Base-by-base conservation (phyloP, 306 rosid species). In the Trichosanthes truncata region DNA sequence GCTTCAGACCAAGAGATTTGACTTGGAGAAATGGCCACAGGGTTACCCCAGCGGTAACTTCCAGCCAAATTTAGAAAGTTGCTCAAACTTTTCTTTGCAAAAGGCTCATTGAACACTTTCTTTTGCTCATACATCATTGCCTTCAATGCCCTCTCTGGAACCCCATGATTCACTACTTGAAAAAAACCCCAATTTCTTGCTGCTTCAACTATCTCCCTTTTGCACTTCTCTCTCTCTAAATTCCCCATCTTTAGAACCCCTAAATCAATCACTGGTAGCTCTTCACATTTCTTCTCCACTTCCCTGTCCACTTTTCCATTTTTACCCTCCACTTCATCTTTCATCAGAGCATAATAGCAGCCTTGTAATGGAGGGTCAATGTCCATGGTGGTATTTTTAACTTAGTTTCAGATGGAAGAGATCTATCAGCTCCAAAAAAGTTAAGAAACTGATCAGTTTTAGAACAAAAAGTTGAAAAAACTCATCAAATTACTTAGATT, bases 1-100 rank as follows among this genome's bases (percentile, higher is more conserved):
- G 94, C 91, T 87, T 93, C 98, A 15, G 91, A 90, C 97, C 98
- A 93, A 36, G 89, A 78, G 35, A 91, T 53, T 81, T 91, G 94
- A 0, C 11, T 73, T 1, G 82, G 52, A 77, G 79, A 78, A 31
- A 82, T 85, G 40, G 98, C 97, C 29, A 35, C 65, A 10, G 88
- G 85, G 57, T 90, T 93, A 1, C 97, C 98, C 94, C 91, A 91
- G 9, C 90, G 88, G 80, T 93, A 89, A 78, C 83, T 85, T 4
- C 84, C 36, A n/a, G 85, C 76, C 35, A 87, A 80, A 63, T 89
- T 89, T 79, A 88, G 35, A 71, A 86, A 84, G 6, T 66, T 79
- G 0, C 71, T 77, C 49, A 78, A 72, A 18, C 69, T 77, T 78
- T 93, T 93, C 35, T 33, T 48, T 0, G 38, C 59, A 82, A 88